A percentile compares a stretch with the other conserved stretches of the same genome.
phyloP scores from a whole-genome alignment of 345 rosid genomes.

The Hirschfeldia incana region DNA sequence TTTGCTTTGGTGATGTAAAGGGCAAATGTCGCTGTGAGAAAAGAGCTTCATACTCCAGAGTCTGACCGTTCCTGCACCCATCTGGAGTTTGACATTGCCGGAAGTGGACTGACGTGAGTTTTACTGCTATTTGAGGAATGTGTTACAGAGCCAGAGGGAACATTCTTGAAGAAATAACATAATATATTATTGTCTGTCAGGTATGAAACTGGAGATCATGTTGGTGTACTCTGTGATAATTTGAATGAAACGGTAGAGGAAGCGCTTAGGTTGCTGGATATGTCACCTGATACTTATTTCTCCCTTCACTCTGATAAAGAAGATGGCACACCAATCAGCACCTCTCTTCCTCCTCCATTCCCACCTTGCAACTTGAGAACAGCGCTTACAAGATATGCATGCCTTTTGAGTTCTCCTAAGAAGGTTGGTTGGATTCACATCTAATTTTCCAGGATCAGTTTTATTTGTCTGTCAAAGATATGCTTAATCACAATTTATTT shows the following conservation, averaged over 20 bases:
- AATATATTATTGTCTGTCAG: slow-evolving; percentile 45
- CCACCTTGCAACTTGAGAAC: slow-evolving; percentile 79
- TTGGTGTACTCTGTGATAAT: slow-evolving; percentile 86
- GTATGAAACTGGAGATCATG: slow-evolving; percentile 70
- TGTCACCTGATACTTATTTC: slow-evolving; percentile 79
- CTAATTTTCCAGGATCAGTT: neutral
- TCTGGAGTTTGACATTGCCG: slow-evolving; percentile 90
- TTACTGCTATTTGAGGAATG: neutral
- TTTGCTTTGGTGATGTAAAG: slow-evolving; percentile 44
- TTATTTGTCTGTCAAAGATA: no score
- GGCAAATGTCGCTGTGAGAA: slow-evolving; percentile 79
- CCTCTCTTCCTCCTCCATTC: slow-evolving; percentile 85
- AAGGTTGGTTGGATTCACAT: slow-evolving; percentile 57
- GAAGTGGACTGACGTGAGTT: slow-evolving; percentile 87
- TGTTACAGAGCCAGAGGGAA: neutral
- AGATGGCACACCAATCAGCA: slow-evolving; percentile 80
- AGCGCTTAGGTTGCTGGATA: slow-evolving; percentile 66
- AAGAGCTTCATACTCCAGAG: slow-evolving; percentile 85
- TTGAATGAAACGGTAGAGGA: slow-evolving; percentile 79
- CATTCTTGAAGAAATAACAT: neutral
- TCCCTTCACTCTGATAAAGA: slow-evolving; percentile 79
- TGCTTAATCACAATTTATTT: no score
- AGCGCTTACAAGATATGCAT: slow-evolving; percentile 81
- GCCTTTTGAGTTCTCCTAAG: slow-evolving; percentile 81
- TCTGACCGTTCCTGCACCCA: slow-evolving; percentile 99